Evolutionary conservation across 192 early-diverging fungal species (phyloP).

Genomic region (Coemansia sp.): DNA sequence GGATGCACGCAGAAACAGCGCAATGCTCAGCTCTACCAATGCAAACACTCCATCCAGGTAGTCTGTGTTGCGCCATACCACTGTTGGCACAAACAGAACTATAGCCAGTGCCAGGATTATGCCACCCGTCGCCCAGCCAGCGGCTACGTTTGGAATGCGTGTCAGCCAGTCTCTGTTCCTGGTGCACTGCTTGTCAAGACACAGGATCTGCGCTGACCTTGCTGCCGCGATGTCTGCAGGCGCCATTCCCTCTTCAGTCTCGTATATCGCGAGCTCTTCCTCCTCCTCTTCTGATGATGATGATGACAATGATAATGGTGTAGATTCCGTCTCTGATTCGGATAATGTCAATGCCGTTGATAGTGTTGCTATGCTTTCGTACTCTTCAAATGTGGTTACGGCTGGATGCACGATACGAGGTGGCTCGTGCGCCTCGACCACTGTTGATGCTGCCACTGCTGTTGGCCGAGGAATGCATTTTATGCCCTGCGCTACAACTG

Average conservation of each 20-base stretch:
- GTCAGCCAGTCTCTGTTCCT: conserved; percentile 26
- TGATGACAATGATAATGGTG: neutral
- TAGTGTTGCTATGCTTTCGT: conserved; percentile 2
- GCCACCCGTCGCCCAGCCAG: conserved; percentile 20
- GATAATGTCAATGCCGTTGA: conserved; percentile 12
- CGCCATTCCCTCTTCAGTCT: neutral
- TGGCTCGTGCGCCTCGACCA: neutral
- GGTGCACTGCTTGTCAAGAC: conserved; percentile 7
- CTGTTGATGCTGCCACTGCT: neutral
- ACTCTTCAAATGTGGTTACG: neutral
- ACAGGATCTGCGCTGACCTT: conserved; percentile 11
- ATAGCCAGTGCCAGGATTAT: conserved; percentile 1
- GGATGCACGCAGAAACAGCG: conserved; percentile 20
- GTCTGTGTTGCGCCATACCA: conserved; percentile 8
- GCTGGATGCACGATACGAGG: conserved; percentile 21
- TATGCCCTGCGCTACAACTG: neutral
- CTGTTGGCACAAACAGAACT: conserved; percentile 5
- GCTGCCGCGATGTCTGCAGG: neutral
- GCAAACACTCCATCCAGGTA: conserved; percentile 32
- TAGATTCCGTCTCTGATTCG: neutral
- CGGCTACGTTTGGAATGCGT: conserved; percentile 14
- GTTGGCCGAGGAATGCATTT: conserved; percentile 14
- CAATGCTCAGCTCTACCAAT: conserved; percentile 22
- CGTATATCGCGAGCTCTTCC: neutral
- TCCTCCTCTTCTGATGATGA: neutral